Base-by-base conservation (phyloP, 2,329 filamentous ascomycete species). In the Phaeosphaeria sp. region DNA sequence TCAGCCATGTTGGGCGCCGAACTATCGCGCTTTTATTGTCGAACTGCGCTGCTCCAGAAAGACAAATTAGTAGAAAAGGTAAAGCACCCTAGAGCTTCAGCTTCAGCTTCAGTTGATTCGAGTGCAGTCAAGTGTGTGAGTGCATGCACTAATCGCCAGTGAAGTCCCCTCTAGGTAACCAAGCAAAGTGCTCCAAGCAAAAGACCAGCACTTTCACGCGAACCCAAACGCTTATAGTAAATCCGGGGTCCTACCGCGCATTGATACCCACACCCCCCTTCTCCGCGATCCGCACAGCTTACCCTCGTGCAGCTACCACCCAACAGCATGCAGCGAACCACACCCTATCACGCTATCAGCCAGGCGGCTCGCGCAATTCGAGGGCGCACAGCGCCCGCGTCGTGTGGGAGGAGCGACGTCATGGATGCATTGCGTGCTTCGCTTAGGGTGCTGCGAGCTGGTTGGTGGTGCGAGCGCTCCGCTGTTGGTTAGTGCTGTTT, bases 301-400 rank as follows among this genome's bases (percentile, higher is more conserved):
- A 13, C 6, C 30, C 30, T 36, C 15, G 30, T 36, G 30, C 30
- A 36, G 30, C 30, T 36, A 13, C 15, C n/a, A n/a, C n/a, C n/a
- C n/a, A n/a, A n/a, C n/a, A n/a, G n/a, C n/a, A n/a, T 21, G 42
- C 18, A 44, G 42, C 18, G 18, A 21, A 22, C 15, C 24, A 30
- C 40, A 48, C 42, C 39, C 22, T 51, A 40, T 64, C 39, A 51
- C 59, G 59, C 61, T 56, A 62, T 62, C 54, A 30, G 55, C 30
- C 43, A 50, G 51, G 45, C 53, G 45, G 53, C 46, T 64, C 53
- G 36, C 55, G 56, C 62, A 56, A 64, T 64, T 48, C 20, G 51
- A 21, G 42, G 18, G 42, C 18, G 42, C 18, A 9, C 8, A 11
- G 9, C 42, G 18, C 18, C 42, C 21, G 42, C 42, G 21, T 44